Percentiles rank a stretch among this genome's conserved stretches.
Evolutionary conservation across 306 rosid genomes (phyloP).

Genomic region (Vigna unguiculata): DNA sequence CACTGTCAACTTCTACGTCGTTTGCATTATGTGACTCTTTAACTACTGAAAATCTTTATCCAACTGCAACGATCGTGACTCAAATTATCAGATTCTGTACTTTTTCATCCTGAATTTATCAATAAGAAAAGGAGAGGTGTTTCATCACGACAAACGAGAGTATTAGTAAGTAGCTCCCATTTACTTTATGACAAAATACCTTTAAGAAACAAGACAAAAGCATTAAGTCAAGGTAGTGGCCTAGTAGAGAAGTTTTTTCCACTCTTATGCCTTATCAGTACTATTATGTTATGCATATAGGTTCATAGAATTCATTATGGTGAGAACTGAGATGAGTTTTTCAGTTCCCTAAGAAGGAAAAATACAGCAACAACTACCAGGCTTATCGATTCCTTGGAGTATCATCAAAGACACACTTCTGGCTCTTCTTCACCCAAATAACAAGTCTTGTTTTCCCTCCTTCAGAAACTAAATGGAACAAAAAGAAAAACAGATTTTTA

Average conservation of each 20-base stretch:
- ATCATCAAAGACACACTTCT: background rate
- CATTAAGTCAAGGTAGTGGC: background rate
- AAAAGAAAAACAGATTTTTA: background rate
- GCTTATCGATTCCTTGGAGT: constrained; percentile 8
- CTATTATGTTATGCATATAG: background rate
- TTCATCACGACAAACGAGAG: constrained; percentile 8
- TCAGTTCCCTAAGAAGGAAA: background rate
- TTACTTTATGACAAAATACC: constrained; percentile 7
- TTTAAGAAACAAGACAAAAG: background rate
- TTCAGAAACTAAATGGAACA: background rate
- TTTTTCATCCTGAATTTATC: constrained; percentile 30
- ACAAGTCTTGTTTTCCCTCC: constrained; percentile 10
- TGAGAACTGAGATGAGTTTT: background rate
- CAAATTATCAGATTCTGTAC: constrained; percentile 25
- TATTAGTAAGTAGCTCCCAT: constrained; percentile 2
- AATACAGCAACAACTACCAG: constrained; percentile 4
- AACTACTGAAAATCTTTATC: constrained; percentile 50
- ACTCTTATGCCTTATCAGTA: background rate
- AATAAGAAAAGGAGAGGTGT: constrained; percentile 29
- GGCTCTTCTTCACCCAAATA: background rate
- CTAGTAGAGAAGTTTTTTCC: background rate
- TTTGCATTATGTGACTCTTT: constrained; percentile 50
- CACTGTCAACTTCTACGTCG: constrained; percentile 29
- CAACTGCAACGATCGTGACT: constrained; percentile 47
- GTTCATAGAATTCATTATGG: background rate